Base-by-base conservation (phyloP, 2,329 filamentous ascomycete genomes). In the Ceratocystiopsis minuta region DNA sequence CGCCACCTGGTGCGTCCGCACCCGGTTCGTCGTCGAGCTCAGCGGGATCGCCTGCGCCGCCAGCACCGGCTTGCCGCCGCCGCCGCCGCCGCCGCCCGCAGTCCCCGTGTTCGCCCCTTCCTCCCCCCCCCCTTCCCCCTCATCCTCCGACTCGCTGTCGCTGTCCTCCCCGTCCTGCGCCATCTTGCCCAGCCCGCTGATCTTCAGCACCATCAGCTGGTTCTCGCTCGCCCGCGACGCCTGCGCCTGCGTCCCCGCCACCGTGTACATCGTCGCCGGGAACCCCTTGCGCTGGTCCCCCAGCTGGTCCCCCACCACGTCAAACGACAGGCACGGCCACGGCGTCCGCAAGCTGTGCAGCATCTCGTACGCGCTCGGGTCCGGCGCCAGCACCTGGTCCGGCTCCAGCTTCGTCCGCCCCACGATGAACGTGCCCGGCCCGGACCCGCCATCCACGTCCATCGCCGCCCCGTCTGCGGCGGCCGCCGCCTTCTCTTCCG, bases 271-370 rank as follows among this genome's bases (percentile, higher is more conserved):
- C 45, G 88, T 95, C 40, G 86, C 85, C 20, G 90, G 90, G 61
- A 92, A 98, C n/a, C 80, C 78, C 59, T 80, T 92, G 55, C 90
- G 80, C 60, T 85, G 78, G 56, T 94, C 80, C 50, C 90, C 90
- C 16, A 98, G 72, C 41, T 70, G 68, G 62, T 98, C 90, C 52
- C 72, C 78, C 48, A 98, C 62, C 46, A 98, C 80, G 57, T 96
- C 90, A 61, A 95, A 94, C 2, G 88, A 96, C 15, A 98, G 72
- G 58, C 90, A 98, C 3, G 90, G 90, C 90, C 90, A 98, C 1
- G 86, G 86, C 9, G 87, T 87, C 60, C 81, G 90, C 49, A 98
- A 72, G 47, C 77, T 85, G 67, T 98, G 90, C 45, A 98, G 75
- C 86, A 98, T 92, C 58, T 95, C 81, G 65, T 98, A 98, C 6